phyloP scores from a whole-genome alignment of 345 rosid genomes.

The Adansonia digitata region DNA sequence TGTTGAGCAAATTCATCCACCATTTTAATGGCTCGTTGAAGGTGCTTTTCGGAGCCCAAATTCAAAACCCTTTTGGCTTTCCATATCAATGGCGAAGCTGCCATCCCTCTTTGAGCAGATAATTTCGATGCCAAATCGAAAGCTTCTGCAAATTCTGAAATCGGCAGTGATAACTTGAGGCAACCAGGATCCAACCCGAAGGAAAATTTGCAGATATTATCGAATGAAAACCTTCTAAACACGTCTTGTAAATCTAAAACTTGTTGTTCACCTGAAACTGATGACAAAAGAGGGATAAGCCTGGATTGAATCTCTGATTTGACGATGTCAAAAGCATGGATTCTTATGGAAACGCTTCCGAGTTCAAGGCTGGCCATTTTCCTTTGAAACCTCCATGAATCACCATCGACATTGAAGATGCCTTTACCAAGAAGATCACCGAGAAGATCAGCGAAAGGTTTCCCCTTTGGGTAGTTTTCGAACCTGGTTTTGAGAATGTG shows the following conservation, averaged over 20 bases:
- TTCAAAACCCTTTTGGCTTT: conserved; percentile 44
- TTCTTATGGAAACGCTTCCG: conserved; percentile 40
- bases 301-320: conserved; percentile 35
- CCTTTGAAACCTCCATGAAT: conserved; percentile 57
- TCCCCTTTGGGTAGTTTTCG: conserved; percentile 67
- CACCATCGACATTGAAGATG: conserved; percentile 68
- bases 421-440: conserved; percentile 66
- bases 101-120: conserved; percentile 45
- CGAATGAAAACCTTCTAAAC: conserved; percentile 58
- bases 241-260: conserved; percentile 54
- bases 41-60: conserved; percentile 53
- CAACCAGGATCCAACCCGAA: conserved; percentile 66
- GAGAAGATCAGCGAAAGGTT: conserved; percentile 44
- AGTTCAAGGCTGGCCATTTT: conserved; percentile 65
- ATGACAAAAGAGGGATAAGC: conserved; percentile 37
- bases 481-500: conserved; percentile 56
- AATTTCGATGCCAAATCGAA: conserved; percentile 54
- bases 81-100: conserved; percentile 48
- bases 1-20: conserved; percentile 44
- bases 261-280: conserved; percentile 9
- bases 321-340: conserved; percentile 40
- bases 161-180: conserved; percentile 41
- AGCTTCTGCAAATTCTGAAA: conserved; percentile 43
- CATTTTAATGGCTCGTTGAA: conserved; percentile 40
- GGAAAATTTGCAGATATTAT: conserved; percentile 52